phyloP scores from a whole-genome alignment of 2,329 filamentous ascomycete species.

The Arthroderma sp. region DNA sequence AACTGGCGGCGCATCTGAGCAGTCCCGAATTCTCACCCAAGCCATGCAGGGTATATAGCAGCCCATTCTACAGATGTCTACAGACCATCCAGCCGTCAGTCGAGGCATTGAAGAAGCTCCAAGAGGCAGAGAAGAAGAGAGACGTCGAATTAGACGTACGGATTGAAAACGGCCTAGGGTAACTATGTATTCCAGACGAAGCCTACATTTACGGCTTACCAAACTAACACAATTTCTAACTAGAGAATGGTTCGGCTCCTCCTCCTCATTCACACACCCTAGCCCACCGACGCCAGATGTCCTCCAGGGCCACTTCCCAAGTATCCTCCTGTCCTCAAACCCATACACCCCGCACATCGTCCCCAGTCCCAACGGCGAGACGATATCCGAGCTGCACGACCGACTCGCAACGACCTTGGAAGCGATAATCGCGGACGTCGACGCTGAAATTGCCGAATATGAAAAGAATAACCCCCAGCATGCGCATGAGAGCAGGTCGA shows the following conservation, averaged over 20 bases:
- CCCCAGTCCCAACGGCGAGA: slow-evolving; percentile 65
- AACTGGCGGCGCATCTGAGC: slow-evolving; percentile 46
- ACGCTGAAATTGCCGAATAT: slow-evolving; percentile 37
- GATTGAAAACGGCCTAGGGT: slow-evolving; percentile 42
- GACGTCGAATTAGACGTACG: slow-evolving; percentile 29
- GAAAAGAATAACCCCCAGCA: slow-evolving; percentile 43
- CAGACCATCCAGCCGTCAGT: slow-evolving; percentile 64
- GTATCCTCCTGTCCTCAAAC: slow-evolving; percentile 27
- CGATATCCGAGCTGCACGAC: slow-evolving; percentile 64
- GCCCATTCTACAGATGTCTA: slow-evolving; percentile 75
- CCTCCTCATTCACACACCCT: slow-evolving; percentile 72
- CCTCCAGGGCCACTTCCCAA: slow-evolving; percentile 52
- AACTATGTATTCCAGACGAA: slow-evolving; percentile 10
- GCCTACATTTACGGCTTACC: neutral
- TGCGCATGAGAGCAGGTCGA: slow-evolving; percentile 39
- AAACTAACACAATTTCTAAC: neutral
- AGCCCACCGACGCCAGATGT: slow-evolving; percentile 51
- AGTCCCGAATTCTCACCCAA: slow-evolving; percentile 21
- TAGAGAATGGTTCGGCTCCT: slow-evolving; percentile 80
- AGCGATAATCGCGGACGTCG: slow-evolving; percentile 58
- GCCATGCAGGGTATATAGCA: slow-evolving; percentile 55
- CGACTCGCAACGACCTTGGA: slow-evolving; percentile 59
- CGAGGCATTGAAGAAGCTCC: slow-evolving; percentile 23
- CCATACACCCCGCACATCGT: slow-evolving; percentile 50
- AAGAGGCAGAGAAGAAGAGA: slow-evolving; percentile 20